Percentiles rank a stretch among this genome's conserved stretches.
phyloP scores from a whole-genome alignment of 73 alveolate genomes.

The Paramecium sexaurelia region DNA sequence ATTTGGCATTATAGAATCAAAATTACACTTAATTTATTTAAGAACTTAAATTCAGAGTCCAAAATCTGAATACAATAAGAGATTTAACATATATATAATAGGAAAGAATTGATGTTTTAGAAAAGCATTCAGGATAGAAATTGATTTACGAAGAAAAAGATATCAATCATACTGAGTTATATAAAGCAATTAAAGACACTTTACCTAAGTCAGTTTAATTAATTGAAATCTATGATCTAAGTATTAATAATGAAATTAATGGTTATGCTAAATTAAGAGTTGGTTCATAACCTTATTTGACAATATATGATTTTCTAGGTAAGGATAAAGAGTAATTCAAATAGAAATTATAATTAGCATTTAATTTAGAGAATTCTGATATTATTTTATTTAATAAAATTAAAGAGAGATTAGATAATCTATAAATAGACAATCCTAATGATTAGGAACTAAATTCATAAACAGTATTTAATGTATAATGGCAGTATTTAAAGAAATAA shows the following conservation, averaged over 20 bases:
- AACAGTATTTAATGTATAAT: neutral
- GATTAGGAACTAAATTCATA: neutral
- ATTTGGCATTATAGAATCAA: neutral
- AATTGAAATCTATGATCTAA: neutral
- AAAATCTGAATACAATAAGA: neutral
- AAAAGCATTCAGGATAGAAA: neutral
- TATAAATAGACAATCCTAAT: neutral
- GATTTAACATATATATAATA: neutral
- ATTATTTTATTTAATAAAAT: neutral
- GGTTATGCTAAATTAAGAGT: slow-evolving; percentile 15
- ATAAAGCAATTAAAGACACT: neutral
- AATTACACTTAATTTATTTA: neutral
- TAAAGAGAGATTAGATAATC: neutral
- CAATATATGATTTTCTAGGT: neutral
- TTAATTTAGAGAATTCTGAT: neutral
- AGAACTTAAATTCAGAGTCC: neutral
- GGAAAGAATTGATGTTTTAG: neutral
- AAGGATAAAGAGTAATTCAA: neutral
- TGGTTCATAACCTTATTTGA: neutral
- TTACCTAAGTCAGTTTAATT: neutral
- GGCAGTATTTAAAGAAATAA: neutral
- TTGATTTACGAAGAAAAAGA: neutral
- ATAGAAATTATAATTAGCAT: neutral
- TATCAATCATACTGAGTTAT: neutral
- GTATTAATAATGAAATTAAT: neutral